Conservation (phyloP, 176 grass and related monocot genomes). For the Eragrostis nindensis region DNA sequence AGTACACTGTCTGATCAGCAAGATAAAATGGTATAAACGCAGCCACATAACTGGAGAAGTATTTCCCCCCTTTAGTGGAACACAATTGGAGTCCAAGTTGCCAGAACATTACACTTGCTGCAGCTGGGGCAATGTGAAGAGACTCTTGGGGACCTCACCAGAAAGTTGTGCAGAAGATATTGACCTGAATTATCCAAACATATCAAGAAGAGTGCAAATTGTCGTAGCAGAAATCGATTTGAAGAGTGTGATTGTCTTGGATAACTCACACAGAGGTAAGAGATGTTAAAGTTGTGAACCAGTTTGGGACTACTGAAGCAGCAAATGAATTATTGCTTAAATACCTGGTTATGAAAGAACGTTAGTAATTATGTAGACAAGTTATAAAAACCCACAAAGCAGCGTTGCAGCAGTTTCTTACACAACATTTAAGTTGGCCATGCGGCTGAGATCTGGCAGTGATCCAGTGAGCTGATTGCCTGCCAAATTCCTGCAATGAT, state of each 20-base stretch:
- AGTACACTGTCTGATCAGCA: constrained; percentile 48
- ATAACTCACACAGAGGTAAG: constrained; percentile 77
- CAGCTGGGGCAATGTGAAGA: constrained; percentile 65
- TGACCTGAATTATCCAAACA: constrained; percentile 48
- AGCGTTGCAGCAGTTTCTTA: constrained; percentile 52
- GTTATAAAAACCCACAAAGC: constrained; percentile 1
- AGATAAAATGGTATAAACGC: constrained; percentile 25
- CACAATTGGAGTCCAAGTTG: background rate
- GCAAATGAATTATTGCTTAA: constrained; percentile 81
- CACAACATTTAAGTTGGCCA: constrained; percentile 63
- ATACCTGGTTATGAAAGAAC: constrained; percentile 56
- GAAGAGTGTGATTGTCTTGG: background rate
- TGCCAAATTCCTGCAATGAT: constrained; percentile 71
- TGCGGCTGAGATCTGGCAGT: constrained; percentile 62
- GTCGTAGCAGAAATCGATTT: background rate
- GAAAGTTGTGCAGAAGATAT: constrained; percentile 52
- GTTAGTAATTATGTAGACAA: constrained; percentile 13
- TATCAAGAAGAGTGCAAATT: constrained; percentile 1
- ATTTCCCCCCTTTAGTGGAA: background rate
- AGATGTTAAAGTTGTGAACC: constrained; percentile 65
- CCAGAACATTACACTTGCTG: constrained; percentile 83
- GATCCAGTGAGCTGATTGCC: constrained; percentile 61
- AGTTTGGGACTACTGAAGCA: constrained; percentile 52
- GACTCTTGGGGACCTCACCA: constrained; percentile 47
- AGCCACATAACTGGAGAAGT: background rate